Percentiles rank a stretch among this genome's conserved stretches.
Conservation (phyloP, 768 basidiomycete genomes). For the Lactarius trivialis region DNA sequence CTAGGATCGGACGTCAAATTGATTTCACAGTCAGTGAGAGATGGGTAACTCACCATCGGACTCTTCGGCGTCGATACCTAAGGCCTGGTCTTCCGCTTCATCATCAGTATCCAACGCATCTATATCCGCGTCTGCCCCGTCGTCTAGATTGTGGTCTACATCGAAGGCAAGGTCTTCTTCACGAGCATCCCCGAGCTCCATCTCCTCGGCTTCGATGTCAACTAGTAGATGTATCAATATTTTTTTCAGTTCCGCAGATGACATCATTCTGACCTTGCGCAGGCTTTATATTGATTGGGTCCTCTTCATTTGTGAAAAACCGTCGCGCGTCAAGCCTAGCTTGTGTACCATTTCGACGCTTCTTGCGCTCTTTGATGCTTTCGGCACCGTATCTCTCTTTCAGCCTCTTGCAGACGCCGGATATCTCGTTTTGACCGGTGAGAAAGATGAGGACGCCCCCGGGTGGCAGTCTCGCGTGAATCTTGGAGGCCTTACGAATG, state of each 20-base stretch:
- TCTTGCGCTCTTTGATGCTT: constrained; percentile 50
- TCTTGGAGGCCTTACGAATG: constrained; percentile 83
- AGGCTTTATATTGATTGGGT: constrained; percentile 30
- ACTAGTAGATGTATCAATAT: constrained; percentile 35
- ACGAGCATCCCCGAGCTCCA: constrained; percentile 52
- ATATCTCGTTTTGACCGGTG: constrained; percentile 95
- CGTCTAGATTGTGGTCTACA: constrained; percentile 43
- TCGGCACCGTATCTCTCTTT: constrained; percentile 70
- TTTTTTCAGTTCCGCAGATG: neutral
- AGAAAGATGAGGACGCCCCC: constrained; percentile 92
- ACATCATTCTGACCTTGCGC: constrained; percentile 39
- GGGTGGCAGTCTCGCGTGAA: constrained; percentile 85
- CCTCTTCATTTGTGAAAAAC: constrained; percentile 9
- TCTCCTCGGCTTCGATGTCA: constrained; percentile 75
- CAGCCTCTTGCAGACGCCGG: constrained; percentile 72
- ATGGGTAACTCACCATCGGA: constrained; percentile 46
- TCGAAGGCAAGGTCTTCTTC: constrained; percentile 58
- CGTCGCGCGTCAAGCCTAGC: constrained; percentile 9
- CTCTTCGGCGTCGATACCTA: constrained; percentile 58
- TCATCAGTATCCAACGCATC: constrained; percentile 74
- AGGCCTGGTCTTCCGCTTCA: constrained; percentile 46
- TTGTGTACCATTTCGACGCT: constrained; percentile 27
- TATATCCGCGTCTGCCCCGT: constrained; percentile 53
- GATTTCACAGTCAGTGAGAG: constrained; percentile 6
- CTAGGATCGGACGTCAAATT: constrained; percentile 34